These are phyloP conservation scores for Themeda triandra DNA, from an alignment of 176 grass and related monocot species.

Conservation along the genomic window DNA sequence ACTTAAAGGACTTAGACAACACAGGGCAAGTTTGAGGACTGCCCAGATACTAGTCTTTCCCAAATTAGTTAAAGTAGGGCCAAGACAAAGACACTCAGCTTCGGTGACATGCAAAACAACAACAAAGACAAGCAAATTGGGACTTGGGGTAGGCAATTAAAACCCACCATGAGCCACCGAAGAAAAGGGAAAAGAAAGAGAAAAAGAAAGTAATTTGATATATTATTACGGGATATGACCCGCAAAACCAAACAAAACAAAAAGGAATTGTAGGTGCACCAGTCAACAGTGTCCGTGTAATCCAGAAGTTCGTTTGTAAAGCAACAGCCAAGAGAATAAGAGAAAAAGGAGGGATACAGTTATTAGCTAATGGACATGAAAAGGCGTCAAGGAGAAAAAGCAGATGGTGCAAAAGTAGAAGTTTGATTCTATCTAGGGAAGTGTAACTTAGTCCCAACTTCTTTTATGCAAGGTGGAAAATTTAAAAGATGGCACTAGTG, in stretches of 20 bases:
- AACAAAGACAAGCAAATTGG: background rate
- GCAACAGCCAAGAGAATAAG: background rate
- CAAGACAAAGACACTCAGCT: background rate
- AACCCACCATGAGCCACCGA: background rate
- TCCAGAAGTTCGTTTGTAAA: background rate
- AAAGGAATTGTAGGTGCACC: background rate
- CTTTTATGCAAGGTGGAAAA: background rate
- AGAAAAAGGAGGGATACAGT: background rate
- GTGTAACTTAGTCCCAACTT: constrained; percentile 7
- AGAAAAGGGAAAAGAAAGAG: background rate
- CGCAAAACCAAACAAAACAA: constrained; percentile 8
- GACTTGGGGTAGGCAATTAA: background rate
- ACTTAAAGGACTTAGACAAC: background rate
- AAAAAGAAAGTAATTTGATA: background rate
- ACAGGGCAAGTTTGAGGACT: background rate
- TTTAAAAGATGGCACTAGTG: background rate
- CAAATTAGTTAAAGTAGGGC: background rate
- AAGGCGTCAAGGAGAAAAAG: background rate
- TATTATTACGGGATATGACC: background rate
- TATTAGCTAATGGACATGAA: background rate
- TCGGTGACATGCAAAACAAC: background rate
- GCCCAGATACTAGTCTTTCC: background rate
- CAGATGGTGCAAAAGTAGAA: background rate
- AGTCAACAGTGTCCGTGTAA: background rate
- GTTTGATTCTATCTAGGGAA: background rate